phyloP scores from a whole-genome alignment of 164 flowering plant genomes.

The Houttuynia cordata region DNA sequence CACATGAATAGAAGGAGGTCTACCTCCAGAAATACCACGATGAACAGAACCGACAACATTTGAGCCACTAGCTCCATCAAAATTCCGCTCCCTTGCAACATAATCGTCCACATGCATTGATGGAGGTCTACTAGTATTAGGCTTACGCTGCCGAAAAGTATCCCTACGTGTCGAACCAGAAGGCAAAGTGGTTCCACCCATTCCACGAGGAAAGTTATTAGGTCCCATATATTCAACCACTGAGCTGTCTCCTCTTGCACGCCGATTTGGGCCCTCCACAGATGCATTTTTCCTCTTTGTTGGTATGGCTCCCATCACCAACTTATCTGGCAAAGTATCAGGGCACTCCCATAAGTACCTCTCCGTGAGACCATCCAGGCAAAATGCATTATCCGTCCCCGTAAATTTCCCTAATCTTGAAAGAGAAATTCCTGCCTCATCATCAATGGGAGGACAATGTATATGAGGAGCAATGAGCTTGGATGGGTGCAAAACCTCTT shows the following conservation, averaged over 20 bases:
- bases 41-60: constrained; percentile 54
- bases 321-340: constrained; percentile 69
- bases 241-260: constrained; percentile 54
- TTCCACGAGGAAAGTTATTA: constrained; percentile 46
- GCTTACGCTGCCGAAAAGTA: constrained; percentile 85
- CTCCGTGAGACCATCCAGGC: constrained; percentile 43
- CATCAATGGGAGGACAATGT: constrained; percentile 6
- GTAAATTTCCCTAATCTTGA: constrained; percentile 11
- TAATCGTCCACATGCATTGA: constrained; percentile 99
- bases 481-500: constrained; percentile 20
- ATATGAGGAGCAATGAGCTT: constrained; percentile 21
- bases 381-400: constrained; percentile 27
- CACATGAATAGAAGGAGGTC: constrained; percentile 98
- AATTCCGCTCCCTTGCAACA: constrained; percentile 93
- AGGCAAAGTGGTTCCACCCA: constrained; percentile 33
- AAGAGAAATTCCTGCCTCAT: constrained; percentile 10
- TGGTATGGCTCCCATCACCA: constrained; percentile 35
- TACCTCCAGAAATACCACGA: constrained; percentile 71
- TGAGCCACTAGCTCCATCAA: constrained; percentile 49
- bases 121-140: constrained; percentile 97
- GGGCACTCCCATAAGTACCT: constrained; percentile 92
- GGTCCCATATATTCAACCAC: constrained; percentile 32
- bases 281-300: constrained; percentile 57
- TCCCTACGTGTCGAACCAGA: constrained; percentile 74
- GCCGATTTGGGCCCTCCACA: constrained; percentile 57